Conservation (phyloP, 1,139 yeast genomes). For the Zygoascus hellenicus region DNA sequence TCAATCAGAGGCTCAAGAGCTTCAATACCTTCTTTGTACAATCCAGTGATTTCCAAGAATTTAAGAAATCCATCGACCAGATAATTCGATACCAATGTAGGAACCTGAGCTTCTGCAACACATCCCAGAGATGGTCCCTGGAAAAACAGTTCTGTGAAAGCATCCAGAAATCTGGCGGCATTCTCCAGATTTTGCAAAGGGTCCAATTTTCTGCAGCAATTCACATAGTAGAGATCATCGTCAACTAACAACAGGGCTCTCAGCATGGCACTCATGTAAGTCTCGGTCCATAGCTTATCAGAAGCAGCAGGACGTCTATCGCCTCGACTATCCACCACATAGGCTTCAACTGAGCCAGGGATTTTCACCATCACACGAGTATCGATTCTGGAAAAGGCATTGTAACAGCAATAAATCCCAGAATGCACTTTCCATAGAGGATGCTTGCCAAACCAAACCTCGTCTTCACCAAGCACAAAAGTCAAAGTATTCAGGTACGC, state of each 20-base stretch:
- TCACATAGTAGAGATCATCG: slow-evolving; percentile 54
- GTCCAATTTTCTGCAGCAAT: slow-evolving; percentile 57
- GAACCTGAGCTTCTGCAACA: slow-evolving; percentile 57
- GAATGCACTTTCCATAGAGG: slow-evolving; percentile 73
- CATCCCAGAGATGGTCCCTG: slow-evolving; percentile 62
- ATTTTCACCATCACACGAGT: slow-evolving; percentile 62
- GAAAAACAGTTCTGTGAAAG: slow-evolving; percentile 58
- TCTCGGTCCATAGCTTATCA: slow-evolving; percentile 61
- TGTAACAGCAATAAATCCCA: slow-evolving; percentile 62
- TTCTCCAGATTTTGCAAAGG: slow-evolving; percentile 44
- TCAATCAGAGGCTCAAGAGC: slow-evolving; percentile 43
- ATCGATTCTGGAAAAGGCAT: slow-evolving; percentile 63
- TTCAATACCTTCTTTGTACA: slow-evolving; percentile 53
- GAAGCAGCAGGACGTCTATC: slow-evolving; percentile 36
- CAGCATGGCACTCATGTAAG: slow-evolving; percentile 68
- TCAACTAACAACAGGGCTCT: slow-evolving; percentile 67
- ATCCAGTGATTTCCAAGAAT: slow-evolving; percentile 59
- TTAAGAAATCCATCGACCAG: slow-evolving; percentile 69
- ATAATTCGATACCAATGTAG: slow-evolving; percentile 64
- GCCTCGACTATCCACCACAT: slow-evolving; percentile 51
- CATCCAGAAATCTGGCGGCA: slow-evolving; percentile 51
- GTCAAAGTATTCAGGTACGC: slow-evolving; percentile 74
- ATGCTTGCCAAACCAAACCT: slow-evolving; percentile 67
- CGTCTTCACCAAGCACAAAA: slow-evolving; percentile 52
- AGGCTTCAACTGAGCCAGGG: slow-evolving; percentile 80